These are phyloP conservation scores for Tolypocladium album DNA, from an alignment of 2,329 filamentous ascomycete species.

Conservation along the genomic window DNA sequence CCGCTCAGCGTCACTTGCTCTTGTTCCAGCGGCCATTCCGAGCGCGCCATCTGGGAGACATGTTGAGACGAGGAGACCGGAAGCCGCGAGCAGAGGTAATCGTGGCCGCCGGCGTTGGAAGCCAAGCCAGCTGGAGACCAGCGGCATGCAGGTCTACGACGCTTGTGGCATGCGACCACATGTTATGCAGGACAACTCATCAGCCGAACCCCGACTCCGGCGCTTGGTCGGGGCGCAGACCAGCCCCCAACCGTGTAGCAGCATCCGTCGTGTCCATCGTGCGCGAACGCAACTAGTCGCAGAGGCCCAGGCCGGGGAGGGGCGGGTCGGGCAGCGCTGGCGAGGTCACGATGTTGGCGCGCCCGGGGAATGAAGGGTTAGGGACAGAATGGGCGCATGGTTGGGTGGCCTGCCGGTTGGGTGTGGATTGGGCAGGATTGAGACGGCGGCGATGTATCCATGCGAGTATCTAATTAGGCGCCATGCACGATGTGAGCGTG, in stretches of 20 bases:
- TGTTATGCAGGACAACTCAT: conserved; percentile 9
- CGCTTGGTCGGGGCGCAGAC: neutral
- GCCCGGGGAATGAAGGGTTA: neutral
- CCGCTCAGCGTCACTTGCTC: neutral
- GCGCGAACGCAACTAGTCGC: neutral
- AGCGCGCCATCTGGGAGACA: neutral
- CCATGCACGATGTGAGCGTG: neutral
- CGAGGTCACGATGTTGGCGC: neutral
- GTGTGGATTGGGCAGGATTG: conserved; percentile 5
- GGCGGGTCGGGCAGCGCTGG: conserved; percentile 5
- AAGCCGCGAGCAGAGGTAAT: neutral
- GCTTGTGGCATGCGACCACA: conserved; percentile 2
- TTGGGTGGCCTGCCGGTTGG: neutral
- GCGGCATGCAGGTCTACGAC: neutral
- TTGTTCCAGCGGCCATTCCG: neutral
- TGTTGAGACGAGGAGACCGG: neutral
- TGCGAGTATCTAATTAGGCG: neutral
- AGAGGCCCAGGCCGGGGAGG: neutral
- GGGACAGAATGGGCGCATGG: neutral
- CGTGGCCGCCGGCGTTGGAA: neutral
- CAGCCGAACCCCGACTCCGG: neutral
- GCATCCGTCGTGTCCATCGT: neutral
- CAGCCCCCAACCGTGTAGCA: neutral
- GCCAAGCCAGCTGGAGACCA: neutral
- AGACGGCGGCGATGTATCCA: neutral